A percentile compares a stretch with the other conserved stretches of the same genome.
Evolutionary conservation across 2,329 filamentous ascomycete species (phyloP).

Genomic region (Fusarium aywerte): DNA sequence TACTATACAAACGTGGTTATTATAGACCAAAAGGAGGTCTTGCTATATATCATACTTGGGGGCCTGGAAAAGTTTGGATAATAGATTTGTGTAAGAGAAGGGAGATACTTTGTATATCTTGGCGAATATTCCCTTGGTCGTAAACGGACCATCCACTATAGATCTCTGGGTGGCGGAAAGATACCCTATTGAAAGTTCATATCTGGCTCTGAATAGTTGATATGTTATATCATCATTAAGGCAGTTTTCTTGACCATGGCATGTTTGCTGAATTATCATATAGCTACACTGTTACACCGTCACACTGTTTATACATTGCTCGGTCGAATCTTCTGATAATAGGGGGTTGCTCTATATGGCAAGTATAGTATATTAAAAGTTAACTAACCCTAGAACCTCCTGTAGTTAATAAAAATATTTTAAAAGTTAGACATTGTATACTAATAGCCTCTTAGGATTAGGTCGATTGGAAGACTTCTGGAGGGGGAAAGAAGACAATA

Average conservation of each 20-base stretch:
- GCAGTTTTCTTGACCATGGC: too few species aligned
- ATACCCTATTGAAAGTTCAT: slow-evolving; percentile 8
- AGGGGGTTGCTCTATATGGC: too few species aligned
- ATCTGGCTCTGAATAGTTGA: background rate
- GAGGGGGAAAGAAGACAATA: too few species aligned
- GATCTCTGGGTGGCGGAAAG: slow-evolving; percentile 10
- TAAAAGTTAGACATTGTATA: too few species aligned
- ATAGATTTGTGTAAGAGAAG: background rate
- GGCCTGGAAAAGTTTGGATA: background rate
- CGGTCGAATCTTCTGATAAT: too few species aligned
- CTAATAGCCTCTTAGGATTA: too few species aligned
- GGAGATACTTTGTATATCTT: background rate
- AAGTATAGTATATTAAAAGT: too few species aligned
- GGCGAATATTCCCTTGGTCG: background rate
- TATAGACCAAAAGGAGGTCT: background rate
- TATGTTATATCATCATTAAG: background rate
- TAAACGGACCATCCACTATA: background rate
- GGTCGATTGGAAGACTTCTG: too few species aligned
- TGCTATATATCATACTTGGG: slow-evolving; percentile 1
- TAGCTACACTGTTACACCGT: too few species aligned
- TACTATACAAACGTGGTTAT: background rate
- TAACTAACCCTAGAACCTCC: too few species aligned
- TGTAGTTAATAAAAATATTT: too few species aligned
- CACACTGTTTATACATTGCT: too few species aligned
- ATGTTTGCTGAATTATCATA: background rate